Percentiles rank a stretch among this genome's conserved stretches.
phyloP scores from a whole-genome alignment of 2,329 filamentous ascomycete species.

The Helicocarpus griseus region DNA sequence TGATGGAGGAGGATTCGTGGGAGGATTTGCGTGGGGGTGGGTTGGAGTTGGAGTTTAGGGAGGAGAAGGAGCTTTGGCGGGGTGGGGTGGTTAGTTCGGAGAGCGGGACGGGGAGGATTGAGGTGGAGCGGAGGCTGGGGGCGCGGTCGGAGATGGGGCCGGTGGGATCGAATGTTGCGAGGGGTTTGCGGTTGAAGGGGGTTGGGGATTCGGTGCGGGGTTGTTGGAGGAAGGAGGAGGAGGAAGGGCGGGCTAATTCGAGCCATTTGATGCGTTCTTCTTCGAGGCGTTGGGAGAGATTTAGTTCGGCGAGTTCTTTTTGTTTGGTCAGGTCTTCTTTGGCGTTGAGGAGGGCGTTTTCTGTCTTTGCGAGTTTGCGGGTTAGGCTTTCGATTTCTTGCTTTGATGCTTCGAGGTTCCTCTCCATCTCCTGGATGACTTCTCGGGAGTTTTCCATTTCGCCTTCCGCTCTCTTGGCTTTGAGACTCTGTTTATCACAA shows the following conservation, averaged over 20 bases:
- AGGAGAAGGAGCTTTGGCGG: conserved; percentile 39
- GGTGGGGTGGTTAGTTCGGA: conserved; percentile 32
- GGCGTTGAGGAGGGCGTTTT: conserved; percentile 53
- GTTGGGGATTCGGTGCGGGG: conserved; percentile 33
- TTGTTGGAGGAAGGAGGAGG: conserved; percentile 26
- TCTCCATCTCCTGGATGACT: conserved; percentile 33
- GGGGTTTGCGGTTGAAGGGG: conserved; percentile 30
- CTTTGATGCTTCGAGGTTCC: conserved; percentile 54
- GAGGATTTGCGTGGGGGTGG: conserved; percentile 24
- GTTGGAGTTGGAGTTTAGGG: conserved; percentile 18
- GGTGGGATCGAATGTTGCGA: conserved; percentile 27
- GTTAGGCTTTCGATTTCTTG: conserved; percentile 45
- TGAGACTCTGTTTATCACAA: conserved; percentile 46
- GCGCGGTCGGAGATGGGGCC: conserved; percentile 24
- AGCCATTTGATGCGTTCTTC: conserved; percentile 56
- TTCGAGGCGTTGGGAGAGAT: conserved; percentile 50
- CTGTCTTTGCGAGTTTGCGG: conserved; percentile 37
- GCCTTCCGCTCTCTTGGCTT: conserved; percentile 62
- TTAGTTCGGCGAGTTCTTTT: conserved; percentile 48
- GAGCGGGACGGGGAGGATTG: conserved; percentile 26
- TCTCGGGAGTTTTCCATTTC: conserved; percentile 61
- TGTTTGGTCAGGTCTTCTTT: conserved; percentile 49
- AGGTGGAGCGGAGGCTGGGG: conserved; percentile 32
- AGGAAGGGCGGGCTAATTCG: conserved; percentile 31
- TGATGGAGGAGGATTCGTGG: conserved; percentile 22